A percentile compares a stretch with the other conserved stretches of the same genome.
Evolutionary conservation across 306 rosid genomes (phyloP).

Genomic region (apple (Malus domestica)): ASM211411v1 NC_041803.1:1313501-1314000

Average conservation of each 20-base stretch:
- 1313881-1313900: slow-evolving; percentile 90
- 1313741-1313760: slow-evolving; percentile 85
- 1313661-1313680: not conserved
- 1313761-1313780: slow-evolving; percentile 64
- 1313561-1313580: slow-evolving; percentile 76
- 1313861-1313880: slow-evolving; percentile 87
- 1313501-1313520: slow-evolving; percentile 76
- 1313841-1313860: slow-evolving; percentile 85
- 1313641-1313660: no score
- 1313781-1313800: slow-evolving; percentile 82
- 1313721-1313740: slow-evolving; percentile 87
- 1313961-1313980: slow-evolving; percentile 14
- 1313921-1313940: not conserved
- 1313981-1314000: slow-evolving; percentile 88
- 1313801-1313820: slow-evolving; percentile 84
- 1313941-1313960: not conserved
- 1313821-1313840: slow-evolving; percentile 85
- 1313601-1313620: slow-evolving; percentile 20
- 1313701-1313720: slow-evolving; percentile 85
- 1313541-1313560: slow-evolving; percentile 88
- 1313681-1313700: not conserved
- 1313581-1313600: slow-evolving; percentile 96
- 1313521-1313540: slow-evolving; percentile 88
- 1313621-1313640: not conserved
- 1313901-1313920: slow-evolving; percentile 61